Conservation (phyloP, 768 basidiomycete species). For the Boletus huronensis region DNA sequence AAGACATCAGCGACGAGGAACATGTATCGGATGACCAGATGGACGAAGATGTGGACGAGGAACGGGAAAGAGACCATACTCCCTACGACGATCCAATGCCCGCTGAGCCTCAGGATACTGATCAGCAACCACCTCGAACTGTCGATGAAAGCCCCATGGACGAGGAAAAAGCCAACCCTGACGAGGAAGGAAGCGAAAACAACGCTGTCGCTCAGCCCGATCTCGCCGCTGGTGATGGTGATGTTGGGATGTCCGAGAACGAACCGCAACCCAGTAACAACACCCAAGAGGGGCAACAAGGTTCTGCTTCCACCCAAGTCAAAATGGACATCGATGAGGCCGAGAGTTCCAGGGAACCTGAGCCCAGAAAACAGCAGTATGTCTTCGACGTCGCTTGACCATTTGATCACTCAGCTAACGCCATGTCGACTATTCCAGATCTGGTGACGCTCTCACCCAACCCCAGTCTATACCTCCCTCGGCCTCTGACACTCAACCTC, state of each 20-base stretch:
- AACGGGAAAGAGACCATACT: slow-evolving; percentile 6
- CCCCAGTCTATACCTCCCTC: slow-evolving; percentile 1
- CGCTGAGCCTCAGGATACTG: slow-evolving; percentile 23
- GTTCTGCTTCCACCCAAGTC: slow-evolving; percentile 11
- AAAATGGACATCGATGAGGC: slow-evolving; percentile 10
- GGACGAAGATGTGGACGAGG: slow-evolving; percentile 24
- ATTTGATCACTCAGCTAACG: not conserved
- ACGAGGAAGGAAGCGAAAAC: slow-evolving; percentile 27
- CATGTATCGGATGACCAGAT: slow-evolving; percentile 21
- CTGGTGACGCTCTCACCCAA: slow-evolving; percentile 4
- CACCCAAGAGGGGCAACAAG: slow-evolving; percentile 22
- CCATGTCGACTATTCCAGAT: slow-evolving; percentile 5
- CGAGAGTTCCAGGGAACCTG: slow-evolving; percentile 28
- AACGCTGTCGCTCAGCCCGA: slow-evolving; percentile 37
- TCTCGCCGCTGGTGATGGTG: slow-evolving; percentile 27
- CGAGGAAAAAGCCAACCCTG: slow-evolving; percentile 28
- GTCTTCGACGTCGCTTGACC: not conserved
- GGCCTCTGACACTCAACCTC: slow-evolving; percentile 3
- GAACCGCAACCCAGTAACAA: slow-evolving; percentile 18
- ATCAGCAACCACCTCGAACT: slow-evolving; percentile 16
- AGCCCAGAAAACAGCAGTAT: slow-evolving; percentile 12
- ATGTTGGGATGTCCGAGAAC: slow-evolving; percentile 15
- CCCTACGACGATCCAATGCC: slow-evolving; percentile 20
- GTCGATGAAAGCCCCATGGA: slow-evolving; percentile 16
- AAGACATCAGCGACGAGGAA: slow-evolving; percentile 37